phyloP scores from a whole-genome alignment of 257 asterid genomes.

The Jaltomata sinuosa region DNA sequence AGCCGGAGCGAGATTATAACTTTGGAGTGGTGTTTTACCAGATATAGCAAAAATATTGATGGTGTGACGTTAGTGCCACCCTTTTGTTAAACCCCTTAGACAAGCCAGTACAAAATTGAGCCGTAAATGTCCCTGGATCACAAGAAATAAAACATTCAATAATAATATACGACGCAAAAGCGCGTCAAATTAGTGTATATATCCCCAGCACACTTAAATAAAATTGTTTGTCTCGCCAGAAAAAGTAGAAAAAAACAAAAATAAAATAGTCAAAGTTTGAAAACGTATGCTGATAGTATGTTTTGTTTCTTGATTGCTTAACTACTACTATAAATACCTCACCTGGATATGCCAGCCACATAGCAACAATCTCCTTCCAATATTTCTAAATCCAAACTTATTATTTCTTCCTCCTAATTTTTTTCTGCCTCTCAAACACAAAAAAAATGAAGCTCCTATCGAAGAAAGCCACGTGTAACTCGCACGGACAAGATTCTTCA shows the following conservation, averaged over 20 bases:
- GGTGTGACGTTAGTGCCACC: neutral
- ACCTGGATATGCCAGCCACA: neutral
- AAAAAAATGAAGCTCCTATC: slow-evolving; percentile 18
- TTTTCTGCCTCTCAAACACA: neutral
- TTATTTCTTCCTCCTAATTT: neutral
- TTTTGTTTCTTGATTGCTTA: neutral
- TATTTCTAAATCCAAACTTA: too few species aligned
- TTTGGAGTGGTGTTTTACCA: neutral
- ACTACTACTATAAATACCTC: slow-evolving; percentile 1
- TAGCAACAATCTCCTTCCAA: neutral
- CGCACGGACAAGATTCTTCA: slow-evolving; percentile 40
- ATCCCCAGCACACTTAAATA: neutral
- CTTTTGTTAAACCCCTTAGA: neutral
- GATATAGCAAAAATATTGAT: neutral
- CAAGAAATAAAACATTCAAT: neutral
- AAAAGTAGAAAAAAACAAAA: neutral
- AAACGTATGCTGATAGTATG: neutral
- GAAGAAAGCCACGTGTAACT: slow-evolving; percentile 20
- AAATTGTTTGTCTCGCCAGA: neutral
- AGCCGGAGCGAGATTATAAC: too few species aligned
- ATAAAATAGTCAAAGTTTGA: neutral
- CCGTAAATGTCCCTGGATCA: neutral
- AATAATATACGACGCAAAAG: neutral
- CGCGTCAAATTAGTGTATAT: slow-evolving; percentile 5
- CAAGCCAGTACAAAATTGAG: neutral